Conservation (phyloP, 78 protist species). For the Chrysochromulina tobinii region DNA sequence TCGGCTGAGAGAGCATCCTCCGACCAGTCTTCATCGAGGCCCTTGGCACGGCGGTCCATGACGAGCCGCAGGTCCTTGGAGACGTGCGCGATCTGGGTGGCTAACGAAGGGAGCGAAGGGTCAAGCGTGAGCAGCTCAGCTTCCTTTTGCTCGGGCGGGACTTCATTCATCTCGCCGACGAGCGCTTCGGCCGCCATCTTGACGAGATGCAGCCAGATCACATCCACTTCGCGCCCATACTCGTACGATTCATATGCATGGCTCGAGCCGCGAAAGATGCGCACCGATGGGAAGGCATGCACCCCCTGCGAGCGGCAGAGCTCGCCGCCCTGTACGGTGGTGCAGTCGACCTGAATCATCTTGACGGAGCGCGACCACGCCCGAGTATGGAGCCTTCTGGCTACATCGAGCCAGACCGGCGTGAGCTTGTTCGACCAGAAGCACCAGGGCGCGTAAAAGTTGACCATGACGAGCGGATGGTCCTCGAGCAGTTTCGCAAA, state of each 20-base stretch:
- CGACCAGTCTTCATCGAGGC: slow-evolving; percentile 17
- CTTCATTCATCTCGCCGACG: not conserved
- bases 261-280: not conserved
- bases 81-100: not conserved
- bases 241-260: not conserved
- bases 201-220: slow-evolving; percentile 7
- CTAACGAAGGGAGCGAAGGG: no score
- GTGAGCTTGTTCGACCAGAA: not conserved
- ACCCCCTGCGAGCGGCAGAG: not conserved
- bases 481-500: not conserved
- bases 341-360: not conserved
- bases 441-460: slow-evolving; percentile 33
- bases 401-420: not conserved
- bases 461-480: not conserved
- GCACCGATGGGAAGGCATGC: slow-evolving; percentile 11
- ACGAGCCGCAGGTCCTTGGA: not conserved
- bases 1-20: not conserved
- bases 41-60: not conserved
- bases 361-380: not conserved
- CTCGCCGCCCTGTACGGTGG: not conserved
- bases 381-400: not conserved
- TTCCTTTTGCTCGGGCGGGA: not conserved
- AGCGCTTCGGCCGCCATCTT: slow-evolving; percentile 14
- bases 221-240: slow-evolving; percentile 10
- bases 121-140: not conserved